These are phyloP conservation scores for Ilyonectria robusta DNA, from an alignment of 2,329 filamentous ascomycete genomes.

Conservation along the genomic window DNA sequence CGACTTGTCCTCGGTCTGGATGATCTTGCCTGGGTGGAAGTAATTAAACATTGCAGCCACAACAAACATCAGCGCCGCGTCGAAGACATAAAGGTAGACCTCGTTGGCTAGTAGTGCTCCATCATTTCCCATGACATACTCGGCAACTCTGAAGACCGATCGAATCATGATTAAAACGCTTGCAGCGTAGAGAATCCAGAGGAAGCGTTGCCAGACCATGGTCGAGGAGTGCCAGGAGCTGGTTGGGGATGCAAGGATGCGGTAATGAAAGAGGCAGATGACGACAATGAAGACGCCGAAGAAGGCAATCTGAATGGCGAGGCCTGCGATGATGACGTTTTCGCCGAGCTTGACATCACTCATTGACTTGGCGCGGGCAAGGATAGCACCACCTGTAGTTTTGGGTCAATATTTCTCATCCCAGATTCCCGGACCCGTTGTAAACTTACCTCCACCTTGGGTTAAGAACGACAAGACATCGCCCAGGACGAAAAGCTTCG, in stretches of 20 bases:
- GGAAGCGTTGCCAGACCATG: conserved; percentile 47
- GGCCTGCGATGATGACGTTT: conserved; percentile 63
- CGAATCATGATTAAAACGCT: conserved; percentile 55
- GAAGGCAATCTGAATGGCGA: conserved; percentile 66
- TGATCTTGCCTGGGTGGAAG: conserved; percentile 15
- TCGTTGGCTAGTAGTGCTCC: conserved; percentile 50
- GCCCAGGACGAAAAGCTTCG: conserved; percentile 63
- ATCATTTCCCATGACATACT: conserved; percentile 53
- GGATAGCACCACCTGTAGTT: conserved; percentile 19
- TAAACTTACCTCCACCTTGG: conserved; percentile 36
- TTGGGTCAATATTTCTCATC: not conserved
- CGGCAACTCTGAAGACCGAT: conserved; percentile 55
- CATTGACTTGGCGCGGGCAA: conserved; percentile 39
- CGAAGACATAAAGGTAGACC: conserved; percentile 51
- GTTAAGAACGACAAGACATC: conserved; percentile 59
- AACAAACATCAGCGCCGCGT: conserved; percentile 50
- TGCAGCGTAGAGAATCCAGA: conserved; percentile 36
- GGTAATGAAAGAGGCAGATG: conserved; percentile 58
- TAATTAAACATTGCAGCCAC: conserved; percentile 31
- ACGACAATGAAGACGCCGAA: conserved; percentile 66
- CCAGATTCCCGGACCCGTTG: not conserved
- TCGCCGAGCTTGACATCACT: conserved; percentile 49
- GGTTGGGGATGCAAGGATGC: conserved; percentile 24
- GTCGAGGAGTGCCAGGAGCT: conserved; percentile 2
- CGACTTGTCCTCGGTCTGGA: not conserved